Evolutionary conservation across 2,329 filamentous ascomycete species (phyloP), one percentile per base, ranked within the genome.

Genomic region (Trichoderma guizhouense): DNA sequence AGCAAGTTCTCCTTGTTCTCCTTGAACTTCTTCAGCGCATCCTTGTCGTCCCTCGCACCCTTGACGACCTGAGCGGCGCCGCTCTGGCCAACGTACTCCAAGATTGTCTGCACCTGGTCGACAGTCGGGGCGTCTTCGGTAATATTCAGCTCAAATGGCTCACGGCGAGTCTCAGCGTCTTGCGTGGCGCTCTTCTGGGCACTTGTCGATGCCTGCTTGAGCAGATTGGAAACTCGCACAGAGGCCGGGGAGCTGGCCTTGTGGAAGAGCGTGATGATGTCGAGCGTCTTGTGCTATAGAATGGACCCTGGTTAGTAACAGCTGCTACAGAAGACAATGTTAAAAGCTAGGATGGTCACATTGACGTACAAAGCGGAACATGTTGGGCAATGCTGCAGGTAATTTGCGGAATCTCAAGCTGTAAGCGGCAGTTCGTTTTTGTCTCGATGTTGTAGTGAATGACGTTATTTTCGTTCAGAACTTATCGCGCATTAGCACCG

Each of bases 241-340:
- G 95, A 98, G 74, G 91, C 87, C 26, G 92, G 88, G 69, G 89
- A 88, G 77, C 86, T 88, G 72, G 95, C 89, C 82, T 93, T 93
- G 88, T 98, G 95, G 87, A 98, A 99, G 86, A 99, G 91, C 73
- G 95, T 98, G 80, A 98, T 90, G 76, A 97, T 93, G 85, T 98
- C 95, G 82, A 93, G 88, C 76, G 92, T 88, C 86, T 94, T 95
- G 83, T 87, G 89, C 70, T 69, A 30, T 30, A 34, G 14, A 12
- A 24, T 26, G 18, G n/a, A 21, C n/a, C n/a, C 12, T n/a, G 12
- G 66, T 69, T 14, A 69, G 66, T 43, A 15, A 30, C 30, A 24
- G 28, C 21, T 69, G 14, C 36, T 32, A 4, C 18, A 5, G 2
- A 26, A 5, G 18, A 11, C 3, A 24, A n/a, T 36, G 14, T 7